Conservation (phyloP, 2,329 filamentous ascomycete species). For the Sporothrix phasma region DNA sequence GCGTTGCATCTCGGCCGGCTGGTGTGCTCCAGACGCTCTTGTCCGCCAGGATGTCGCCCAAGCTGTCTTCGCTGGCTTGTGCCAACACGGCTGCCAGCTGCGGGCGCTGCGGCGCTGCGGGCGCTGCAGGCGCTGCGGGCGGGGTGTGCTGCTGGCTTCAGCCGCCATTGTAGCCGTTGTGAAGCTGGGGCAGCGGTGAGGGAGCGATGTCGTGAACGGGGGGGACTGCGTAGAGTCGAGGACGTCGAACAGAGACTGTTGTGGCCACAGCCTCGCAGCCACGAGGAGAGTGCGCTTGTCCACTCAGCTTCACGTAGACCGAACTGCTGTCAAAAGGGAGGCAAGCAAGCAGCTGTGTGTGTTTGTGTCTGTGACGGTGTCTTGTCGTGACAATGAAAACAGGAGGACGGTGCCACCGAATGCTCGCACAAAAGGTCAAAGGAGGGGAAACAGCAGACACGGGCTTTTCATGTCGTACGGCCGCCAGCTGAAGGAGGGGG, state of each 20-base stretch:
- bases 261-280: neutral
- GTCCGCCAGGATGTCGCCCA: constrained; percentile 29
- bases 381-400: neutral
- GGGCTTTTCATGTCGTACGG: neutral
- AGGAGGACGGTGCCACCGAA: neutral
- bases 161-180: constrained; percentile 21
- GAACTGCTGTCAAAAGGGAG: too few relatives aligned
- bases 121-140: constrained; percentile 29
- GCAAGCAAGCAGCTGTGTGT: too few relatives aligned
- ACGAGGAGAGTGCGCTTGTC: neutral
- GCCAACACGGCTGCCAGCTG: constrained; percentile 29
- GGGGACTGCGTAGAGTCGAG: neutral
- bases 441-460: neutral
- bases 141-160: constrained; percentile 30
- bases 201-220: neutral
- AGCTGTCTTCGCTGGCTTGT: constrained; percentile 29
- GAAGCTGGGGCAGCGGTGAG: neutral
- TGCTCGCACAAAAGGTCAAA: neutral
- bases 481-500: neutral
- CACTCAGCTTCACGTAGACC: neutral
- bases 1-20: constrained; percentile 29
- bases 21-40: constrained; percentile 27
- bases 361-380: too few relatives aligned
- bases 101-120: constrained; percentile 29
- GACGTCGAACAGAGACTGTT: neutral